Evolutionary conservation across 495 filamentous ascomycete species (phyloP).

Genomic region (Penicillium goetzii): DNA sequence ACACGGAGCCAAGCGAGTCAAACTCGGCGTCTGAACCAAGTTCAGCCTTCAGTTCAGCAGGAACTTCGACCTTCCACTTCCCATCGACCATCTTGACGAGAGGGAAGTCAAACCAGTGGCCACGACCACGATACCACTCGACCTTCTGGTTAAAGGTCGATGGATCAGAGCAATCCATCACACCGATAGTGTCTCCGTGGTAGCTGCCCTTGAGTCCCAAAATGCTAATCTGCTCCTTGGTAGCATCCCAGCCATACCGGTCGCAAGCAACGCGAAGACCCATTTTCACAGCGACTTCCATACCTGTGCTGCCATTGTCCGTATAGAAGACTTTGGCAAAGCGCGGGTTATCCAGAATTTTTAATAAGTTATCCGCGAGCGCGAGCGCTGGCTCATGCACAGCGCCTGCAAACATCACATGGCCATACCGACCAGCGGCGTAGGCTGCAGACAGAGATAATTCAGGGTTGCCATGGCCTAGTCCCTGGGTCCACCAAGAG

Average conservation of each 20-base stretch:
- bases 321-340: slow-evolving; percentile 72
- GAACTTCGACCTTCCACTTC: slow-evolving; percentile 63
- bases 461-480: slow-evolving; percentile 72
- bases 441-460: slow-evolving; percentile 73
- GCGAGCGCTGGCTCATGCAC: slow-evolving; percentile 71
- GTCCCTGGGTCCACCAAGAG: slow-evolving; percentile 86
- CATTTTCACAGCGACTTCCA: slow-evolving; percentile 83
- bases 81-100: slow-evolving; percentile 65
- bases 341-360: slow-evolving; percentile 60
- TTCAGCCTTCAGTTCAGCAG: slow-evolving; percentile 46
- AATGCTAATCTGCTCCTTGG: slow-evolving; percentile 59
- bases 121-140: slow-evolving; percentile 75
- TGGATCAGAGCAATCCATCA: slow-evolving; percentile 79
- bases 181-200: slow-evolving; percentile 81
- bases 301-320: slow-evolving; percentile 78
- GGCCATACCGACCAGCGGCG: slow-evolving; percentile 80
- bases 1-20: slow-evolving; percentile 57
- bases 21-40: slow-evolving; percentile 54
- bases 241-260: slow-evolving; percentile 65
- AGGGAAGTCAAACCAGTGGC: slow-evolving; percentile 78
- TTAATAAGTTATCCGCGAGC: slow-evolving; percentile 62
- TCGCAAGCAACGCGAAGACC: slow-evolving; percentile 63
- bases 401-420: slow-evolving; percentile 79
- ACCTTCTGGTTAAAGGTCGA: slow-evolving; percentile 73
- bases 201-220: slow-evolving; percentile 76